phyloP scores from a whole-genome alignment of 169 alveolate genomes.

The Plasmodium coatneyi region DNA sequence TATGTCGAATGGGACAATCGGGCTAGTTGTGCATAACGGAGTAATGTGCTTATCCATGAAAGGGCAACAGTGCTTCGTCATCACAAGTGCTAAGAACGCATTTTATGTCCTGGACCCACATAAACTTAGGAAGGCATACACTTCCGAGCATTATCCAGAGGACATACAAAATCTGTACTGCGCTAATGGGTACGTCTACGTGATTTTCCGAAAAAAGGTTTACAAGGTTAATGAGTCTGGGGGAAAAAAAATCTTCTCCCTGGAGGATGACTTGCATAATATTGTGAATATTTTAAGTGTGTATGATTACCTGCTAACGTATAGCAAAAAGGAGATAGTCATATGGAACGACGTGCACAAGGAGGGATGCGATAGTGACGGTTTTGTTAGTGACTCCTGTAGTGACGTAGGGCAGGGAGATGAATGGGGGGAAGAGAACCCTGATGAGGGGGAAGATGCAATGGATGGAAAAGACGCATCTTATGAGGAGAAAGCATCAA shows the following conservation, averaged over 20 bases:
- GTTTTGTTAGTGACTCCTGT: not conserved
- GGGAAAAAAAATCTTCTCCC: slow-evolving; percentile 19
- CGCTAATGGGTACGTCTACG: slow-evolving; percentile 32
- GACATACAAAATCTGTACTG: slow-evolving; percentile 45
- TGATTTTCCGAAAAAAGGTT: slow-evolving; percentile 35
- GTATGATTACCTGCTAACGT: slow-evolving; percentile 42
- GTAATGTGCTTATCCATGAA: slow-evolving; percentile 56
- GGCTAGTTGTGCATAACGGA: slow-evolving; percentile 67
- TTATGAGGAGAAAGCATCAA: not conserved
- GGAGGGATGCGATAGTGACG: not conserved
- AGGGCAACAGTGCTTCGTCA: slow-evolving; percentile 39
- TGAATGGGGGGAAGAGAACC: not conserved
- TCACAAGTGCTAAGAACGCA: slow-evolving; percentile 44
- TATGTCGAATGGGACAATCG: slow-evolving; percentile 56
- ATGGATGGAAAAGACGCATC: not conserved
- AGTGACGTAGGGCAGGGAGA: not conserved
- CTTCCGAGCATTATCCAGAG: slow-evolving; percentile 38
- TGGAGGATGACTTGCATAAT: not conserved
- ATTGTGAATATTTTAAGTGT: slow-evolving; percentile 39
- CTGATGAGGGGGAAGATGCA: not conserved
- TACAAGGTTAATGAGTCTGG: slow-evolving; percentile 54
- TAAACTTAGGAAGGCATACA: slow-evolving; percentile 36
- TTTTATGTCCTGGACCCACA: slow-evolving; percentile 50
- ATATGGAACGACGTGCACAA: slow-evolving; percentile 37
- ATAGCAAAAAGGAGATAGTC: slow-evolving; percentile 61